phyloP scores from a whole-genome alignment of 331 rosid genomes.

The Pyracantha coccinea region DNA sequence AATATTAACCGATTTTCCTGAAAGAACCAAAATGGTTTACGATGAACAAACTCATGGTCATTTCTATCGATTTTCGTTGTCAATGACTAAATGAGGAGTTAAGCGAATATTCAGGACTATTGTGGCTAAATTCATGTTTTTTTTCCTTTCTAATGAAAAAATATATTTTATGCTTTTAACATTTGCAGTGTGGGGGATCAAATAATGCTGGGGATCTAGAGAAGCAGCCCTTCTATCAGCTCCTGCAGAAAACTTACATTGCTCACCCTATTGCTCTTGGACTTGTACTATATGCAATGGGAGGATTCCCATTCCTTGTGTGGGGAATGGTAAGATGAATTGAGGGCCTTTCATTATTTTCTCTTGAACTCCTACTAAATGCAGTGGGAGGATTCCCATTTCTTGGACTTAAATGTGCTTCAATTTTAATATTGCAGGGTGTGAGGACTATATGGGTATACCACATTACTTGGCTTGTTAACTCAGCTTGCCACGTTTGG shows the following conservation, averaged over 20 bases:
- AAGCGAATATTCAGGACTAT: too few relatives aligned
- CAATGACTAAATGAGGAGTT: too few relatives aligned
- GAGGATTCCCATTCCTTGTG: constrained; percentile 77
- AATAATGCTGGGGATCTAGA: constrained; percentile 68
- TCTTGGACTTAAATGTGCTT: neutral
- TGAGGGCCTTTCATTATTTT: neutral
- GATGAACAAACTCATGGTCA: too few relatives aligned
- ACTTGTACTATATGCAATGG: constrained; percentile 50
- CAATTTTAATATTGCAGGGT: constrained; percentile 38
- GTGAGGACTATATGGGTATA: constrained; percentile 75
- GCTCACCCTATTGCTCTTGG: constrained; percentile 69
- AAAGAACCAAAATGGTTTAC: too few relatives aligned
- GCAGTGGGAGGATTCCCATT: too few relatives aligned
- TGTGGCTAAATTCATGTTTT: neutral
- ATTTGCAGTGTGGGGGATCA: constrained; percentile 64
- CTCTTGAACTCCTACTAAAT: neutral
- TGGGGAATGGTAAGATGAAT: constrained; percentile 74
- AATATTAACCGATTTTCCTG: too few relatives aligned
- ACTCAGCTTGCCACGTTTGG: constrained; percentile 90
- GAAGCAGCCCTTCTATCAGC: constrained; percentile 65
- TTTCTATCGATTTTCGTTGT: too few relatives aligned
- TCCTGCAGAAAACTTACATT: constrained; percentile 54
- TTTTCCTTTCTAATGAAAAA: neutral
- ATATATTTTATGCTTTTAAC: neutral
- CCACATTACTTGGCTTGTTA: constrained; percentile 75